phyloP scores from a whole-genome alignment of 1,284 basidiomycete genomes.

The Apiotrichum gamsii region DNA sequence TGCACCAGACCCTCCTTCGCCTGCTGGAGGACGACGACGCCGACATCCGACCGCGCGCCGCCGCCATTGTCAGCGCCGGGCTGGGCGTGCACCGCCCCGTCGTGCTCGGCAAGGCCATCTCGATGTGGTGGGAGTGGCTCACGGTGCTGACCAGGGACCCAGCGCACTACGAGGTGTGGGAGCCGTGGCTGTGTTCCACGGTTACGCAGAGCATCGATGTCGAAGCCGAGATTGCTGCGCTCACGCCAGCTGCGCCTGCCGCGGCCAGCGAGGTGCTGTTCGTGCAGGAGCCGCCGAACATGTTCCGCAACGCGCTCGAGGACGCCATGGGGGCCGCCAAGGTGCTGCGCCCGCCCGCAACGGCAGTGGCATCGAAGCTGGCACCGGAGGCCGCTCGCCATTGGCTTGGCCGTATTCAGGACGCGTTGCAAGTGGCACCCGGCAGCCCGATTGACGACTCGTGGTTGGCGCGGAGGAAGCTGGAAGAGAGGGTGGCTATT shows the following conservation, averaged over 20 bases:
- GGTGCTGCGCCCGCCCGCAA: neutral
- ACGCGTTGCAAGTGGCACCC: neutral
- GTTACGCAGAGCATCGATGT: conserved; percentile 5
- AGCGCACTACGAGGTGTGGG: conserved; percentile 14
- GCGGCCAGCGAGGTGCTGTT: conserved; percentile 31
- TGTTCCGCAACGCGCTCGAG: conserved; percentile 36
- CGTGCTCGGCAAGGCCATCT: conserved; percentile 24
- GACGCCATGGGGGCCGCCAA: conserved; percentile 24
- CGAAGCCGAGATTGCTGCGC: neutral
- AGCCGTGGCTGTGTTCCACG: conserved; percentile 21
- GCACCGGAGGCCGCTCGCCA: neutral
- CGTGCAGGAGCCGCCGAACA: conserved; percentile 42
- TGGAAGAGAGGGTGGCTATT: too few species aligned
- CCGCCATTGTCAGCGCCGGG: conserved; percentile 23
- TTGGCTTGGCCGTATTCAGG: neutral
- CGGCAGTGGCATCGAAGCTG: neutral
- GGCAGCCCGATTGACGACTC: neutral
- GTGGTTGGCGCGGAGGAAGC: too few species aligned
- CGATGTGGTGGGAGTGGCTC: conserved; percentile 33
- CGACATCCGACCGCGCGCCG: conserved; percentile 29
- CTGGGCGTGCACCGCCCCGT: conserved; percentile 13
- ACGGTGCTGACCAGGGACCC: too few species aligned
- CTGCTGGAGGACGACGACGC: conserved; percentile 43
- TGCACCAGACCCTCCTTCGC: conserved; percentile 21
- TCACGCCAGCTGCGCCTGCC: neutral